phyloP scores from a whole-genome alignment of 73 alveolate genomes.

The Paramecium caudatum region DNA sequence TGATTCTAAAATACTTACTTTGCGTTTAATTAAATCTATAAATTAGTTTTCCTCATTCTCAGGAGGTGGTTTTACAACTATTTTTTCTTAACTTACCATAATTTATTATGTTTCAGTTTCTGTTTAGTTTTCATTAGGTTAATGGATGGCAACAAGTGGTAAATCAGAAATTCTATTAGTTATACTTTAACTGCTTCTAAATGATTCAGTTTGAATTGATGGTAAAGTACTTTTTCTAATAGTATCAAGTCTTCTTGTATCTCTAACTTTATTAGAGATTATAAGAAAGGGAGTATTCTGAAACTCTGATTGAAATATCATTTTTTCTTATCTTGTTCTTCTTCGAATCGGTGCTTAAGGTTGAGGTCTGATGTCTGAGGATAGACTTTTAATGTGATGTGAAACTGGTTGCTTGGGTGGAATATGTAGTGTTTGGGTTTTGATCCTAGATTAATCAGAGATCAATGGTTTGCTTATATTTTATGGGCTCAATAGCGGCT shows the following conservation, averaged over 20 bases:
- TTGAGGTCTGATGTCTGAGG: constrained; percentile 3
- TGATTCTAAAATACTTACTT: neutral
- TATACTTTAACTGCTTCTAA: neutral
- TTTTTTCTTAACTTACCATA: too few species aligned
- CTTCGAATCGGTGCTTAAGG: constrained; percentile 32
- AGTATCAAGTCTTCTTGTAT: constrained; percentile 33
- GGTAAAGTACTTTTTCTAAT: constrained; percentile 27
- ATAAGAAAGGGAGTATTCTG: constrained; percentile 1
- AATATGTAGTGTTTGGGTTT: constrained; percentile 5
- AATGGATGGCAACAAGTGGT: neutral
- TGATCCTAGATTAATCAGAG: constrained; percentile 12
- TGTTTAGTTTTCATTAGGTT: neutral
- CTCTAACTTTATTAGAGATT: constrained; percentile 10
- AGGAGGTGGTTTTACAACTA: too few species aligned
- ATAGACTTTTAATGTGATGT: constrained; percentile 38
- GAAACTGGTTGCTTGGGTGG: constrained; percentile 31
- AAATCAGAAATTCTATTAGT: neutral
- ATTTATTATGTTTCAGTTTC: too few species aligned
- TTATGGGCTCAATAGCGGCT: constrained; percentile 22
- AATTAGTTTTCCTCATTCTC: neutral
- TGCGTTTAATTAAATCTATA: neutral
- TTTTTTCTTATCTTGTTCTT: constrained; percentile 1
- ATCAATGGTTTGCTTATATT: neutral
- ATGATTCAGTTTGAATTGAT: neutral
- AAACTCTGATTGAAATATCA: neutral